Evolutionary conservation across 176 grass and related monocot genomes (phyloP), one percentile per base, ranked within the genome.

Genomic region (Rhynchospora tenuis): DNA sequence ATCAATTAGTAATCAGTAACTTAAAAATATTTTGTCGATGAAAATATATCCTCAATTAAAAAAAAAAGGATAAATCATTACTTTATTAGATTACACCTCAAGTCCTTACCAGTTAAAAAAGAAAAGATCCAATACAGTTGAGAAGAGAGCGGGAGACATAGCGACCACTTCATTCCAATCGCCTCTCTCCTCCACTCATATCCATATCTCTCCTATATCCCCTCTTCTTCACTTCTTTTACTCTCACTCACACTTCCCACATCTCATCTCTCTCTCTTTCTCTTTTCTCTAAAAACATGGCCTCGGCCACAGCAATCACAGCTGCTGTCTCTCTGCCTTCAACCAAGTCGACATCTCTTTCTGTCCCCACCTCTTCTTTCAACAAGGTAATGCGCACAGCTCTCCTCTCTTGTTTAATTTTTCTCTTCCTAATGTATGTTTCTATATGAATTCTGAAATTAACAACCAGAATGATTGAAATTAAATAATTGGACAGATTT

Each of bases 281-380:
- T 28, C 24, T 13, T 33, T 38, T 51, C 52, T 45, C 29, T 87
- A 77, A 14, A 33, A 73, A 19, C 3, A 85, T 86, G 79, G 88
- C 92, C 67, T 91, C 93, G 80, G 81, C 92, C 65, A 89, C 92
- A 83, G 89, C 95, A 22, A 66, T 94, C 51, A 91, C 89, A 10
- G 88, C 89, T 64, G 91, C 92, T 20, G 88, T 90, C 68, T 87
- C 81, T 51, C 72, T 90, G 24, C 81, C 94, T 5, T 78, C 88
- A 13, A 83, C 83, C 63, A 84, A 76, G 23, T 83, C 81, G 8
- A 20, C 78, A 33, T 79, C 59, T 8, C 38, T 89, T 1, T 51
- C 88, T 59, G 20, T 71, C 15, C 86, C 80, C 81, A 84, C 77
- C 46, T 81, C 86, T 81, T 97, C 90, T 45, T 86, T 59, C 52